Base-by-base conservation (phyloP, 2,329 filamentous ascomycete genomes). In the Lecanicillium sp. region DNA sequence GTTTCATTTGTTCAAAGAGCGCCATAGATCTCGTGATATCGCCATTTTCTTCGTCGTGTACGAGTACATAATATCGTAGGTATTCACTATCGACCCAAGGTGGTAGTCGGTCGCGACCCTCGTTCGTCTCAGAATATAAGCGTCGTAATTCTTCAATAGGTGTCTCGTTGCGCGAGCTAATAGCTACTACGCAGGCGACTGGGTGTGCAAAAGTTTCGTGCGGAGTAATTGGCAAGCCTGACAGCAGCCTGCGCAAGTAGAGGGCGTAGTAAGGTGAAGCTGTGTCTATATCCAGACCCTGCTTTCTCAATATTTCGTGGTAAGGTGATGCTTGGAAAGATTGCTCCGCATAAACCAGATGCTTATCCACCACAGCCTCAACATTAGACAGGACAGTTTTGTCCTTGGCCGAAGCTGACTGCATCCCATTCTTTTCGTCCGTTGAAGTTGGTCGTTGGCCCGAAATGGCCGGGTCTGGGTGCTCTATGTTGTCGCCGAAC, bases 1-100 rank as follows among this genome's bases (percentile, higher is more conserved):
- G 83, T 68, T 97, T 98, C 94, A 98, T 98, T 65, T 96, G 89
- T 58, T 98, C 93, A 65, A 95, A 98, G 23, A 97, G 73, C 15
- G 83, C 80, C 65, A 91, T 91, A 11, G 90, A 95, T 66, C 90
- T 86, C 30, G 81, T 81, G 52, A 97, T 95, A 62, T 98, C 90
- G 60, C 95, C 91, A 52, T 82, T 83, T 62, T 98, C 93, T 67
- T 98, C 94, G 58, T 98, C 93, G 60, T 98, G 93, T 15, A 98
- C 85, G 35, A 98, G 73, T 14, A 98, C 87, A 66, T 98, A 98
- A 66, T 98, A 98, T 54, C 93, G 81, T 54, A 98, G 72, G 64
- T 93, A 98, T 52, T 97, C 90, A 24, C 86, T 84, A 60, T 95
- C 84, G 1, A 96, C 86, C 86, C 91, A 98, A 17, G 78, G 73